Conservation (phyloP, 2,329 filamentous ascomycete species). For the Xylaria multiplex region DNA sequence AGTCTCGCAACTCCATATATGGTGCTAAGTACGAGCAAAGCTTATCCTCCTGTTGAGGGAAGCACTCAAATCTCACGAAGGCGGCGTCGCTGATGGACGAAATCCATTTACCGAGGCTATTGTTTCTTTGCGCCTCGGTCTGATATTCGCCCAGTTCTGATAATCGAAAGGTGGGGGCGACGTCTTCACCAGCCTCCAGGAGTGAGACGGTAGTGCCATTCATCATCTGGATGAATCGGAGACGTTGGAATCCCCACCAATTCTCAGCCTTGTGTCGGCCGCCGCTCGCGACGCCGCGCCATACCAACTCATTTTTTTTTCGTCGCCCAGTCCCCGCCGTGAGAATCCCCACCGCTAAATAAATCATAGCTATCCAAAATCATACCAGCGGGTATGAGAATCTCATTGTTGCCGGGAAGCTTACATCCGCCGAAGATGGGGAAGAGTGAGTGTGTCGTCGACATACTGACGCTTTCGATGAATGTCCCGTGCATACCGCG, state of each 20-base stretch:
- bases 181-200: conserved; percentile 55
- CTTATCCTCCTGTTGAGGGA: conserved; percentile 36
- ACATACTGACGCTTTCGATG: conserved; percentile 62
- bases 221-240: conserved; percentile 73
- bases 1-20: conserved; percentile 49
- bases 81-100: conserved; percentile 54
- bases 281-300: conserved; percentile 72
- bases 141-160: conserved; percentile 52
- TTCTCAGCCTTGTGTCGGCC: conserved; percentile 61
- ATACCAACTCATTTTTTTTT: conserved; percentile 67
- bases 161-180: conserved; percentile 59
- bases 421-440: conserved; percentile 72
- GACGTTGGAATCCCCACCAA: conserved; percentile 75
- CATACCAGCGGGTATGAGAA: conserved; percentile 72
- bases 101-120: conserved; percentile 56
- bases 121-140: conserved; percentile 48
- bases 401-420: conserved; percentile 70
- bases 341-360: conserved; percentile 64
- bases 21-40: conserved; percentile 55
- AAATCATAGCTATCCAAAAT: conserved; percentile 66
- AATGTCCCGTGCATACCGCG: conserved; percentile 66
- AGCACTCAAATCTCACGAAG: conserved; percentile 57
- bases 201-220: conserved; percentile 66
- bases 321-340: conserved; percentile 65
- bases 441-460: conserved; percentile 63